phyloP scores from a whole-genome alignment of 2,329 filamentous ascomycete species.

The Penicillium sp. region DNA sequence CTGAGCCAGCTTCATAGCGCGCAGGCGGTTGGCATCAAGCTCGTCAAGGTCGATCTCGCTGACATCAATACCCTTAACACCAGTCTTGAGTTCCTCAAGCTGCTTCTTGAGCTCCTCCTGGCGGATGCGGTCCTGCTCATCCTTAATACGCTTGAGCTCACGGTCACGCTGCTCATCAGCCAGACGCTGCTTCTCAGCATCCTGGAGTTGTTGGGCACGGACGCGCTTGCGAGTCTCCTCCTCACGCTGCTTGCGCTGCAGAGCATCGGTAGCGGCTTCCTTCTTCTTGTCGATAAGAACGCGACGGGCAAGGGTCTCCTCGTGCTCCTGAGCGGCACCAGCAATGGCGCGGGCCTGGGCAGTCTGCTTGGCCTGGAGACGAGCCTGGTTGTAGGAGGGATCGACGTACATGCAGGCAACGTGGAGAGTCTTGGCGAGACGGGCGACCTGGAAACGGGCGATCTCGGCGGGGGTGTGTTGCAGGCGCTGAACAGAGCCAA shows the following conservation, averaged over 20 bases:
- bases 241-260: conserved; percentile 87
- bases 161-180: conserved; percentile 91
- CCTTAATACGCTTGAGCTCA: conserved; percentile 79
- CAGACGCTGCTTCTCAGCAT: conserved; percentile 84
- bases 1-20: conserved; percentile 90
- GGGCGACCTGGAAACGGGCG: conserved; percentile 88
- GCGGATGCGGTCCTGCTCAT: conserved; percentile 83
- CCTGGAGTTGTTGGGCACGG: conserved; percentile 81
- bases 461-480: conserved; percentile 98
- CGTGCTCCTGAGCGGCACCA: conserved; percentile 89
- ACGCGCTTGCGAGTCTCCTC: conserved; percentile 84
- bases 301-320: conserved; percentile 78
- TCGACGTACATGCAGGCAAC: conserved; percentile 96
- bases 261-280: conserved; percentile 84
- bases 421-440: conserved; percentile 85
- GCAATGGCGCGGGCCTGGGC: conserved; percentile 78
- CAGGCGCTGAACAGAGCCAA: conserved; percentile 82
- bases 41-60: conserved; percentile 72
- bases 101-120: conserved; percentile 93
- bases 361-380: conserved; percentile 72
- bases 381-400: conserved; percentile 78
- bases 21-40: conserved; percentile 84
- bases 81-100: conserved; percentile 85
- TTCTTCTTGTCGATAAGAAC: conserved; percentile 95
- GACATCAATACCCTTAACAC: conserved; percentile 75